Evolutionary conservation across 1,139 yeast genomes (phyloP).

Genomic region (Lodderomyces orthopsilosis): DNA sequence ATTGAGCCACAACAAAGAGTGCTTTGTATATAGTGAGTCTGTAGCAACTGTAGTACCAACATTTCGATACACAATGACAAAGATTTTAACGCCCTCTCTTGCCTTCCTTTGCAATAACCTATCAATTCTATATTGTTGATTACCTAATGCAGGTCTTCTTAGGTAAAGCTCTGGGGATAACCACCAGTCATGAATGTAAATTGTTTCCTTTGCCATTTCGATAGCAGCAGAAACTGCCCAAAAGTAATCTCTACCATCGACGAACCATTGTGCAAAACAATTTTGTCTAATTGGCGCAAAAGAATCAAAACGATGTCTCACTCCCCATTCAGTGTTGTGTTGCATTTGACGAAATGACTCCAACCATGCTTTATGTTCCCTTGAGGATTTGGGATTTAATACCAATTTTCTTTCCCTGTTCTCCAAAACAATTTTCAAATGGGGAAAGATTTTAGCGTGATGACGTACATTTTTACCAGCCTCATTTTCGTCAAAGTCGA

Average conservation of each 20-base stretch:
- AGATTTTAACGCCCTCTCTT: conserved; percentile 86
- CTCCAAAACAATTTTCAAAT: conserved; percentile 61
- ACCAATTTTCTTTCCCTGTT: conserved; percentile 78
- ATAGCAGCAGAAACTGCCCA: conserved; percentile 95
- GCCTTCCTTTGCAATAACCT: conserved; percentile 87
- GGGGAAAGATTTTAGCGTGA: conserved; percentile 35
- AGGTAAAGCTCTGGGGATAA: conserved; percentile 88
- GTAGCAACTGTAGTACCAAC: conserved; percentile 92
- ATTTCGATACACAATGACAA: conserved; percentile 90
- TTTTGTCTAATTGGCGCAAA: conserved; percentile 89
- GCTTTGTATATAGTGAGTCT: conserved; percentile 92
- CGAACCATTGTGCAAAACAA: conserved; percentile 94
- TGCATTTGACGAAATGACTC: conserved; percentile 71
- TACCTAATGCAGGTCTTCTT: conserved; percentile 92
- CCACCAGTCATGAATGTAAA: conserved; percentile 99
- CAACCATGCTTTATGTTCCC: conserved; percentile 74
- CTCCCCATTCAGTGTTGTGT: conserved; percentile 67
- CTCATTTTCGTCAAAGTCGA: neutral
- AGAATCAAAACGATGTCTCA: conserved; percentile 73
- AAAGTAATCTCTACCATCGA: conserved; percentile 93
- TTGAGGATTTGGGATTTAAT: conserved; percentile 69
- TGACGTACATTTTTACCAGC: conserved; percentile 11
- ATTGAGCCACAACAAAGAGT: conserved; percentile 80
- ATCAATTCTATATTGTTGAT: conserved; percentile 92
- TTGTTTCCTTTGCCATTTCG: conserved; percentile 90